Conservation (phyloP, 768 basidiomycete species). For the Pulveroboletus sp. region DNA sequence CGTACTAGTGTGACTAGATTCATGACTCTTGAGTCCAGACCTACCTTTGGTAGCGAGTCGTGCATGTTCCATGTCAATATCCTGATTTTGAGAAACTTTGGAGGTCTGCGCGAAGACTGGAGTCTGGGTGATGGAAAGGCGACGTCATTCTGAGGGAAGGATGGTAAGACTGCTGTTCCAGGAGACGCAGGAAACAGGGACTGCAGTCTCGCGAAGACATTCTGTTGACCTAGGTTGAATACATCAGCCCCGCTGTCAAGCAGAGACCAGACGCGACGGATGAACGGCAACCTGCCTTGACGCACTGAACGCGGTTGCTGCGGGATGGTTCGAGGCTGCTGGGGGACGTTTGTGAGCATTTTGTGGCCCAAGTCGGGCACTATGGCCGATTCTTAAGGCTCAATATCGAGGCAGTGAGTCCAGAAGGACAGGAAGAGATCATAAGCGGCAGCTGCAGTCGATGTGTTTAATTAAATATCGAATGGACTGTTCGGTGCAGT, state of each 20-base stretch:
- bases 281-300: slow-evolving; percentile 14
- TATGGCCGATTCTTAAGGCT: slow-evolving; percentile 29
- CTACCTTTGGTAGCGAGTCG: slow-evolving; percentile 70
- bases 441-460: slow-evolving; percentile 18
- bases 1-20: slow-evolving; percentile 1
- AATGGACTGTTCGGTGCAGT: slow-evolving; percentile 23
- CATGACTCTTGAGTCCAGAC: slow-evolving; percentile 1
- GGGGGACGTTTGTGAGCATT: slow-evolving; percentile 21
- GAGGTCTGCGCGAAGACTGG: slow-evolving; percentile 21
- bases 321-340: slow-evolving; percentile 15
- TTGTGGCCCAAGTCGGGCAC: slow-evolving; percentile 17
- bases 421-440: slow-evolving; percentile 16
- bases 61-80: slow-evolving; percentile 87
- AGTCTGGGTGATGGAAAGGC: slow-evolving; percentile 21
- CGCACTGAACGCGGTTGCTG: slow-evolving; percentile 16
- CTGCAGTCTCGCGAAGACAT: slow-evolving; percentile 48
- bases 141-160: slow-evolving; percentile 18
- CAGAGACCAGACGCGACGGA: slow-evolving; percentile 2
- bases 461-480: slow-evolving; percentile 8
- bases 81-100: slow-evolving; percentile 57
- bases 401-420: slow-evolving; percentile 19
- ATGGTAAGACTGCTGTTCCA: slow-evolving; percentile 16
- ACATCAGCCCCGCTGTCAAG: slow-evolving; percentile 2
- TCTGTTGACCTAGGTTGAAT: slow-evolving; percentile 30
- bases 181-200: slow-evolving; percentile 43